phyloP scores from a whole-genome alignment of 345 rosid genomes.

The Ceriops decandra region DNA sequence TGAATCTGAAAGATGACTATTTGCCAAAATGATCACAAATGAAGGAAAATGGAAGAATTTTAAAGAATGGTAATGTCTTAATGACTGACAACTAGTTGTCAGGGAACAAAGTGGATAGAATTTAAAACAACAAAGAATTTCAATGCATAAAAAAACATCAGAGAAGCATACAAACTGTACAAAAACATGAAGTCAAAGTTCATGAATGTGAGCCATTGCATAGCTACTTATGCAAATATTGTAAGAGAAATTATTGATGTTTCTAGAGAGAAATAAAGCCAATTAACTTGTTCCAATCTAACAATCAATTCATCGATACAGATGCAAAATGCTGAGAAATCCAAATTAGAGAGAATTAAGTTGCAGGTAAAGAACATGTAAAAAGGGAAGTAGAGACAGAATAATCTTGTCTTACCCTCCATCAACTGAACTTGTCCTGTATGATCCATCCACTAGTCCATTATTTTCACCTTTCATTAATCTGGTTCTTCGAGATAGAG shows the following conservation, averaged over 20 bases:
- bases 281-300: neutral
- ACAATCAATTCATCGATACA: neutral
- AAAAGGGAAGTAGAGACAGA: neutral
- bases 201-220: neutral
- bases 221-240: neutral
- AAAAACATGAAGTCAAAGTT: neutral
- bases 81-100: neutral
- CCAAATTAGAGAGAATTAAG: neutral
- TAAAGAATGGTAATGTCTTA: too few relatives aligned
- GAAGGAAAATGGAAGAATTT: neutral
- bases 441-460: constrained; percentile 67
- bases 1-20: neutral
- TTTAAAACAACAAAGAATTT: neutral
- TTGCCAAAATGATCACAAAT: neutral
- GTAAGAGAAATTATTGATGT: neutral
- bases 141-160: neutral
- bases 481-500: constrained; percentile 91
- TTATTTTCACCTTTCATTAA: constrained; percentile 72
- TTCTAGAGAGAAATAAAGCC: neutral
- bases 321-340: neutral
- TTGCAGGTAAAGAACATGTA: neutral
- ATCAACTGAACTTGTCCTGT: constrained; percentile 58
- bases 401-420: constrained; percentile 53
- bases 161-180: neutral
- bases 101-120: neutral